Percentiles rank a stretch among this genome's conserved stretches.
These are phyloP conservation scores for Cryptococcus neoformans DNA, from an alignment of 1,284 basidiomycete genomes.

Conservation along the genomic window DNA sequence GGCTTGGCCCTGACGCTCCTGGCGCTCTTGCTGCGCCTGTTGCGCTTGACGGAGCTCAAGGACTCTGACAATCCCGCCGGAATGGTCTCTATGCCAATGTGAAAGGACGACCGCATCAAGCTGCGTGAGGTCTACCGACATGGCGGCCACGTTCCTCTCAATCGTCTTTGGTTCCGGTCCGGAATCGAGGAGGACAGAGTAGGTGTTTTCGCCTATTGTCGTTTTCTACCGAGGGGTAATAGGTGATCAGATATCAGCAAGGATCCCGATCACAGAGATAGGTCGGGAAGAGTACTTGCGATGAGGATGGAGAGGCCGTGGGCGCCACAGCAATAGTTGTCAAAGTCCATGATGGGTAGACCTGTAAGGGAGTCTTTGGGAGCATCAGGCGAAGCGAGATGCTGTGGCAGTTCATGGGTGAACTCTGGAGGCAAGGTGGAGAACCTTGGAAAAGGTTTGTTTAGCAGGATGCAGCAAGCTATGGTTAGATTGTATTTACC, in stretches of 20 bases:
- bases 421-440: slow-evolving; percentile 61
- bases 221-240: slow-evolving; percentile 24
- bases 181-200: slow-evolving; percentile 69
- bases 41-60: slow-evolving; percentile 18
- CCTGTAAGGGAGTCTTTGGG: slow-evolving; percentile 58
- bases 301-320: slow-evolving; percentile 77
- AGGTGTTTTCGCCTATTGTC: slow-evolving; percentile 50
- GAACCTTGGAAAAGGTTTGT: too few species aligned
- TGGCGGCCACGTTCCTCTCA: slow-evolving; percentile 62
- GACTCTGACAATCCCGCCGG: slow-evolving; percentile 59
- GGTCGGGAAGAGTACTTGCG: slow-evolving; percentile 51
- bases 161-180: slow-evolving; percentile 71
- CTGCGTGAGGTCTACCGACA: slow-evolving; percentile 57
- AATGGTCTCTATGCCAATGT: slow-evolving; percentile 83
- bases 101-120: slow-evolving; percentile 67
- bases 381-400: slow-evolving; percentile 55
- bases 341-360: slow-evolving; percentile 65
- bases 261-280: not conserved
- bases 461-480: too few species aligned
- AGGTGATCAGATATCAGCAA: not conserved
- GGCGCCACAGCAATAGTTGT: slow-evolving; percentile 75
- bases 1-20: not conserved
- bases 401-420: slow-evolving; percentile 64
- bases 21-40: too few species aligned
- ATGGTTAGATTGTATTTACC: slow-evolving; percentile 4